Evolutionary conservation across 495 filamentous ascomycete genomes (phyloP), one percentile per base, ranked within the genome.

Genomic region (Arthonia radiata): DNA sequence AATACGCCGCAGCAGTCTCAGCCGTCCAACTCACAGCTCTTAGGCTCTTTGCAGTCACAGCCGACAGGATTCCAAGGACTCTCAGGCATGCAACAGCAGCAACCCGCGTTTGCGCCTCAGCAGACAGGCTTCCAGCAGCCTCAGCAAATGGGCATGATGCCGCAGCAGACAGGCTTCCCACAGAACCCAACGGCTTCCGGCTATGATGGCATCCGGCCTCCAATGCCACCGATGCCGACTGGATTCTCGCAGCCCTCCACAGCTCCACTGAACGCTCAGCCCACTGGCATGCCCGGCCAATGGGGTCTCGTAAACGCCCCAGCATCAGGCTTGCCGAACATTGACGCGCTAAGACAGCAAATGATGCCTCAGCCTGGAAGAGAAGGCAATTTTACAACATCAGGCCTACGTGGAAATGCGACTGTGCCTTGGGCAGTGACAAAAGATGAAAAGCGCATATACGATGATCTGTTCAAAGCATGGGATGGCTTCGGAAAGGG

Each of bases 331-430:
- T 49, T 99, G 31, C 89, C 83, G 2, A 92, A 91, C 36, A 83
- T 94, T 31, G 79, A 91, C 32, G 74, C 80, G 6, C 49, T 99
- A 34, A 81, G 92, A 38, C 71, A 81, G 30, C 82, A 81, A 39
- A 91, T 99, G 62, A 94, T 99, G 86, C 89, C 89, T 5, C 86
- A 94, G 39, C 67, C 74, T 31, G 89, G 89, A 15, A 72, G 89
- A 4, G 89, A 93, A 48, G 78, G 77, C 4, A 47, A 37, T 30
- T 94, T 78, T 38, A 83, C 72, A n/a, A 82, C 81, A 9, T 56
- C 65, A 30, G 81, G 82, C 5, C 56, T 99, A 15, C 71, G 74
- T 17, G 89, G 89, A 26, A 94, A 89, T 54, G 89, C 89, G 5
- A 77, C 71, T 4, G 81, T 99, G 41, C 83, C 89, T 2, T 99